Percentiles rank a stretch among this genome's conserved stretches.
These are phyloP conservation scores for Sporothrix protearum DNA, from an alignment of 2,329 filamentous ascomycete species.

Conservation along the genomic window DNA sequence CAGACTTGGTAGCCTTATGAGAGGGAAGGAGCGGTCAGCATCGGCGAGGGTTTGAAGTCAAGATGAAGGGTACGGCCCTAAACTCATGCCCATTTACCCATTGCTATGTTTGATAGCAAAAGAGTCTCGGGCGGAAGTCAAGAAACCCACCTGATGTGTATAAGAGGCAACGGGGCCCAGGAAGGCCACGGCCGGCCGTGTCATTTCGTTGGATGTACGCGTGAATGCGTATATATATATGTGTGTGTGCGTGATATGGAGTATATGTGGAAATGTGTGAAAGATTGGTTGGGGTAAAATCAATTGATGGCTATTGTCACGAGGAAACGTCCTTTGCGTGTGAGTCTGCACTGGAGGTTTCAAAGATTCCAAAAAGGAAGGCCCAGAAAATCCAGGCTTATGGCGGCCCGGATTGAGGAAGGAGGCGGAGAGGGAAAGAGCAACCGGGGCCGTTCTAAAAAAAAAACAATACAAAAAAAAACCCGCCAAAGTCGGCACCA, in stretches of 20 bases:
- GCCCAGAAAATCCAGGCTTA: not conserved
- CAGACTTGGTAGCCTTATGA: conserved; percentile 35
- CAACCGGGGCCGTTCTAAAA: not conserved
- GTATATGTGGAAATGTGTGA: not conserved
- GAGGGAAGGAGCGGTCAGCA: not conserved
- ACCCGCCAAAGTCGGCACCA: not conserved
- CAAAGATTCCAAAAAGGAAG: not conserved
- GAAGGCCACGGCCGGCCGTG: conserved; percentile 30
- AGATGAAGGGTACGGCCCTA: not conserved
- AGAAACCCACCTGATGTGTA: conserved; percentile 32
- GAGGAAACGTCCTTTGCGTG: not conserved
- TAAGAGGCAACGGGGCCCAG: conserved; percentile 33
- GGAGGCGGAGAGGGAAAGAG: not conserved
- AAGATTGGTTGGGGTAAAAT: not conserved
- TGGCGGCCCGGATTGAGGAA: not conserved
- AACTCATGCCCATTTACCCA: not conserved
- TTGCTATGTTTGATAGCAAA: not conserved
- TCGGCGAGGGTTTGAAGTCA: not conserved
- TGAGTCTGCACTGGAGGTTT: not conserved
- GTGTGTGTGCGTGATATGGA: not conserved
- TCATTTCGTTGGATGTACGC: not conserved
- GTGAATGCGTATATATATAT: not conserved
- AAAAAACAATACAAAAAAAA: not conserved
- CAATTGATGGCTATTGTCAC: not conserved
- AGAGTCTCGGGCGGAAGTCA: not conserved